Evolutionary conservation across 2,329 filamentous ascomycete genomes (phyloP).

Genomic region (Thelonectria blattea): DNA sequence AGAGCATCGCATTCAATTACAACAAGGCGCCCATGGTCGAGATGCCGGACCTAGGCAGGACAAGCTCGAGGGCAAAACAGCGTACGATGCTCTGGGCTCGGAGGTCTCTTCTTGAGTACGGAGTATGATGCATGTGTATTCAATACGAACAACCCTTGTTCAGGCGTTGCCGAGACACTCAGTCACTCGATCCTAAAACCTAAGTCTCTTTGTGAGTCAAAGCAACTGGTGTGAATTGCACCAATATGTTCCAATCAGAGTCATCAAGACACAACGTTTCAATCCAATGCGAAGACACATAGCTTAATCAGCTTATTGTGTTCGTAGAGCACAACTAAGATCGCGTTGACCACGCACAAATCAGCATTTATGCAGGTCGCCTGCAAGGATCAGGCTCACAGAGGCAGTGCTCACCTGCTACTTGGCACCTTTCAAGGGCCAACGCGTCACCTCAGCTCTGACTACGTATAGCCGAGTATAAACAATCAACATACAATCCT

Average conservation of each 20-base stretch:
- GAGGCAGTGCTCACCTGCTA: conserved; percentile 12
- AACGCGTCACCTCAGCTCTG: conserved; percentile 4
- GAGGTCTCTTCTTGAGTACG: conserved; percentile 36
- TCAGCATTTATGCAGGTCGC: conserved; percentile 18
- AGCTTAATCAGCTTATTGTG: no score
- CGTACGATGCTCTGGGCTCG: conserved; percentile 41
- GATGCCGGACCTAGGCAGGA: conserved; percentile 38
- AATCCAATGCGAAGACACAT: no score
- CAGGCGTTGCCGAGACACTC: no score
- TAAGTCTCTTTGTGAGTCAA: no score
- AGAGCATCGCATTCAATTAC: conserved; percentile 49
- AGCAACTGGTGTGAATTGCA: no score
- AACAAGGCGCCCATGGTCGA: conserved; percentile 30
- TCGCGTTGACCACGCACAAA: no score
- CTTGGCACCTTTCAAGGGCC: not conserved
- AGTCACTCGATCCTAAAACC: no score
- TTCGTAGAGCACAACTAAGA: no score
- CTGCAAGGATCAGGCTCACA: conserved; percentile 21
- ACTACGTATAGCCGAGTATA: not conserved
- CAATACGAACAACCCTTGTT: no score
- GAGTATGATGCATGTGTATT: conserved; percentile 1
- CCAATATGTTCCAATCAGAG: no score
- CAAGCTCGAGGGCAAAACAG: conserved; percentile 34
- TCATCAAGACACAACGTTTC: no score
- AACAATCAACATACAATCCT: not conserved